Conservation (phyloP, 768 basidiomycete species). For the Dictyophora rubrovolvata region DNA sequence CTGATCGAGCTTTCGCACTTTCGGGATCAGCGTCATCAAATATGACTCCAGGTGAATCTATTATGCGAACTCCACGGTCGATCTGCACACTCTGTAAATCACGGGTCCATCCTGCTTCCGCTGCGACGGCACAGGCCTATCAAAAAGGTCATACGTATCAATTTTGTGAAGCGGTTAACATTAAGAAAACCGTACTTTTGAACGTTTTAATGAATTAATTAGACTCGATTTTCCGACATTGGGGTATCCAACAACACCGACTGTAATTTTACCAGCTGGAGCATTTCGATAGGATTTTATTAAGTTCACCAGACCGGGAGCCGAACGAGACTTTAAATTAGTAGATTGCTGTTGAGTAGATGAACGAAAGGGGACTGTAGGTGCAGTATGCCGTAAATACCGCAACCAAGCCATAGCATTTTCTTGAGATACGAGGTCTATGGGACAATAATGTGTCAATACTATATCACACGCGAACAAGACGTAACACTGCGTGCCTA, state of each 20-base stretch:
- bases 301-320: conserved; percentile 67
- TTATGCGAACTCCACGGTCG: conserved; percentile 83
- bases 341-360: conserved; percentile 69
- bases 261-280: conserved; percentile 55
- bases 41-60: conserved; percentile 97
- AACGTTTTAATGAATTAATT: conserved; percentile 85
- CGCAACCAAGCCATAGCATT: conserved; percentile 88
- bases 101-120: conserved; percentile 90
- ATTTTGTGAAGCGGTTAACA: not conserved
- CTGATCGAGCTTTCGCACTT: conserved; percentile 37
- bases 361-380: conserved; percentile 85
- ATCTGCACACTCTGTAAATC: conserved; percentile 85
- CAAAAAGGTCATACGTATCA: not conserved
- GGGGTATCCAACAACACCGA: conserved; percentile 92
- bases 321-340: conserved; percentile 69
- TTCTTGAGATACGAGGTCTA: conserved; percentile 81
- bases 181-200: conserved; percentile 41
- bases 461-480: not conserved
- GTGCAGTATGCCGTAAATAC: conserved; percentile 84
- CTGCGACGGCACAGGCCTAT: conserved; percentile 87
- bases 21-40: conserved; percentile 69
- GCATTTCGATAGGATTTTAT: conserved; percentile 68
- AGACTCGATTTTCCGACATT: conserved; percentile 95
- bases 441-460: not conserved
- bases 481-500: conserved; percentile 41